Base-by-base conservation (phyloP, 1,284 basidiomycete species). In the Cryptococcus sp. region DNA sequence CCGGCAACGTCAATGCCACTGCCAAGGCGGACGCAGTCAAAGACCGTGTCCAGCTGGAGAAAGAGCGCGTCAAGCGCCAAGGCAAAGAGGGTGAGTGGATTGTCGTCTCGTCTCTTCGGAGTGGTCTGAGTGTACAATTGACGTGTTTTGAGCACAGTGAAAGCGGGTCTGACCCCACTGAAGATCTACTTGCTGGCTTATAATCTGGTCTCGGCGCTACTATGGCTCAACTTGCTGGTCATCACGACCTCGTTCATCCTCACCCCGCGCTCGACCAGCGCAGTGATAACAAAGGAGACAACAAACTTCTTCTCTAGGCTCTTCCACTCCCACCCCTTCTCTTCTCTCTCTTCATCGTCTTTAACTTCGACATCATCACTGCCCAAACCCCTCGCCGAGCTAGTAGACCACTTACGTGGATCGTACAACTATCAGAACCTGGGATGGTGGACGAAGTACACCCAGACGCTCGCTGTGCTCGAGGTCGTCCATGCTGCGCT, bases 401-500 rank as follows among this genome's bases (percentile, higher is more conserved):
- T 79, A 85, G 1, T 80, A 77, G 23, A 85, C 84, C 23, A 82
- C 84, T 2, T 89, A 82, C 65, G 71, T 71, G 47, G 82, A 77
- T 47, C 66, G n/a, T 78, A 78, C 63, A 61, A 73, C 50, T 75
- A 69, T 58, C 57, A 72, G 35, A 65, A 70, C 3, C 82, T 92
- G 0, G 91, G 91, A 47, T 65, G 77, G 7, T 78, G 81, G 45
- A 88, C 89, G 1, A 84, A 86, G 25, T 81, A 86, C 62, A 89
- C 94, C 3, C 93, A 97, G 81, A 90, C 84, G 23, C 84, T 86
- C 47, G 93, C 93, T 0, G 69, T 86, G 1, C 79, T 96, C 47
- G 93, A 97, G 76, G 84, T 95, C 25, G 63, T 90, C 1, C 96
- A 99, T 74, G 86, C 88, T 42, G 78, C 88, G 8, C 68, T 93